Conservation (phyloP, 805 yeast species). For the Saccharomycopsis schoenii region DNA sequence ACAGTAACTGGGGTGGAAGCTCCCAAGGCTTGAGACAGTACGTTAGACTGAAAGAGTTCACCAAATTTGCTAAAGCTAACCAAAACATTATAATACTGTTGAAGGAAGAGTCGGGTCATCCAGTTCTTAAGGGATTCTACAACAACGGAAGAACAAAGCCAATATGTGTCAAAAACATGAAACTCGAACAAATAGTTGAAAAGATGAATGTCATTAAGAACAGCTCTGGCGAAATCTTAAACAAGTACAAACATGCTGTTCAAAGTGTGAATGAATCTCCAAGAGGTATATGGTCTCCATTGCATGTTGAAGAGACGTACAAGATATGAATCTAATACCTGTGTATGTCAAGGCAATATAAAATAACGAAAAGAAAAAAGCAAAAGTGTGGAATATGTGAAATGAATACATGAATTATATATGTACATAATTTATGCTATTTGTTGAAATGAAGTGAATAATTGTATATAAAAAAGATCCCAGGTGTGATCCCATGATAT, state of each 20-base stretch:
- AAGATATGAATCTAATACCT: conserved; percentile 26
- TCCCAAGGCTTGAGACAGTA: conserved; percentile 75
- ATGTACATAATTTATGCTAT: no score
- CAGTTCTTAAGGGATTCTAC: conserved; percentile 56
- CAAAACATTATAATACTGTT: conserved; percentile 68
- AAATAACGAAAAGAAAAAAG: neutral
- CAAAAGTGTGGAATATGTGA: no score
- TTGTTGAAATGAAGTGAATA: no score
- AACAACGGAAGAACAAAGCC: conserved; percentile 37
- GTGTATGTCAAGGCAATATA: neutral
- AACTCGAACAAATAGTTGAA: conserved; percentile 47
- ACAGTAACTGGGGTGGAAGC: conserved; percentile 94
- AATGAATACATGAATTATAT: no score
- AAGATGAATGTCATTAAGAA: conserved; percentile 57
- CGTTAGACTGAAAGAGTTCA: conserved; percentile 40
- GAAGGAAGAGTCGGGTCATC: conserved; percentile 70
- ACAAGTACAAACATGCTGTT: conserved; percentile 63
- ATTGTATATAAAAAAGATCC: no score
- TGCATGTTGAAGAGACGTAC: conserved; percentile 57
- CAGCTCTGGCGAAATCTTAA: conserved; percentile 54
- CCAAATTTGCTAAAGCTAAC: conserved; percentile 46
- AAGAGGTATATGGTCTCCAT: conserved; percentile 97
- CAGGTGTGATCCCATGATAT: no score
- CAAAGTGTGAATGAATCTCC: conserved; percentile 72
- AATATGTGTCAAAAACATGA: conserved; percentile 71